phyloP scores from a whole-genome alignment of 2,329 filamentous ascomycete species.

The Lomentospora prolificans region DNA sequence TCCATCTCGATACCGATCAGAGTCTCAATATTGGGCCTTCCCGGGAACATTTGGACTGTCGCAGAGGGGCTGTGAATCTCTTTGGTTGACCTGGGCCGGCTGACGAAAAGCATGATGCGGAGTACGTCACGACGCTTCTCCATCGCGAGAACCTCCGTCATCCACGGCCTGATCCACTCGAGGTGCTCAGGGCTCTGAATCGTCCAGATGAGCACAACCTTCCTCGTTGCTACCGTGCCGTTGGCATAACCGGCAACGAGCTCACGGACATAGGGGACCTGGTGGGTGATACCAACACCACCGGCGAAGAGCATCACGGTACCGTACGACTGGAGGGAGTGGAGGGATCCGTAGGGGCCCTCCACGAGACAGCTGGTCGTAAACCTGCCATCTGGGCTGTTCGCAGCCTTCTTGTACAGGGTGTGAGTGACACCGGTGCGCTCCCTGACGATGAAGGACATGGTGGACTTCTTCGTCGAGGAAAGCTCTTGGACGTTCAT shows the following conservation, averaged over 20 bases:
- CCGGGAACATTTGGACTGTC: conserved; percentile 78
- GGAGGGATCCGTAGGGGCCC: conserved; percentile 67
- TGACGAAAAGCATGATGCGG: conserved; percentile 70
- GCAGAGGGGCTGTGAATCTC: conserved; percentile 70
- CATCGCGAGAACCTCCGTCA: conserved; percentile 71
- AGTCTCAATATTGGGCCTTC: conserved; percentile 63
- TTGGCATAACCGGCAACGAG: conserved; percentile 59
- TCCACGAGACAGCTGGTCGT: conserved; percentile 59
- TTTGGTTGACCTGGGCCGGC: conserved; percentile 63
- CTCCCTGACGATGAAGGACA: conserved; percentile 65
- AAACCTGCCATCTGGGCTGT: conserved; percentile 50
- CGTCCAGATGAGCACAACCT: conserved; percentile 67
- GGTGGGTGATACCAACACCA: conserved; percentile 73
- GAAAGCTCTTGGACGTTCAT: conserved; percentile 49
- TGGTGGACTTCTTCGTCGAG: conserved; percentile 49
- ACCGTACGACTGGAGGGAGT: conserved; percentile 64
- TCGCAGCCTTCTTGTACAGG: conserved; percentile 57
- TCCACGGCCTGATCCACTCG: conserved; percentile 77
- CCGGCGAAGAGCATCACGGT: conserved; percentile 72
- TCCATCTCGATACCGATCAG: conserved; percentile 66
- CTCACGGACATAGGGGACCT: conserved; percentile 64
- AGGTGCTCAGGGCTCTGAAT: conserved; percentile 72
- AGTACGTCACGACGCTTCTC: conserved; percentile 63
- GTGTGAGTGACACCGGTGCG: conserved; percentile 64
- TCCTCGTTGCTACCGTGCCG: conserved; percentile 60